Evolutionary conservation across 2,329 filamentous ascomycete species (phyloP).

Genomic region (Fusarium pilosicola): DNA sequence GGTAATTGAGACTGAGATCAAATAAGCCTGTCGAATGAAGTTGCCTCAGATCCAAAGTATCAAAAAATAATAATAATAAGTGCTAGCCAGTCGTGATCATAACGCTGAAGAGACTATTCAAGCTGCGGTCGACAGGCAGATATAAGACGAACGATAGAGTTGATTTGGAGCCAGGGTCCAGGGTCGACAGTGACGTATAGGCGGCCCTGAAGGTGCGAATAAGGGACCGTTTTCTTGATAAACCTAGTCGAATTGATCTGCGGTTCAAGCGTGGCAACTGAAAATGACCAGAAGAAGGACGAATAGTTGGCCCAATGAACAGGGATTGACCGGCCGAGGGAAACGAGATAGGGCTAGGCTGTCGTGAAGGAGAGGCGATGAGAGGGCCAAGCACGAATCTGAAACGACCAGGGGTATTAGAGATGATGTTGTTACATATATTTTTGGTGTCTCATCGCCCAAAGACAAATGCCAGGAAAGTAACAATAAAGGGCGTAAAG

Average conservation of each 20-base stretch:
- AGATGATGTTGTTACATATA: conserved; percentile 21
- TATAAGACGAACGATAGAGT: conserved; percentile 23
- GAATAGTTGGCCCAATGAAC: conserved; percentile 7
- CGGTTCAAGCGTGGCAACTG: conserved; percentile 10
- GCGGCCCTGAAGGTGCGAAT: conserved; percentile 15
- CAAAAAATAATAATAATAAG: not conserved
- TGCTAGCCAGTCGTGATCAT: conserved; percentile 24
- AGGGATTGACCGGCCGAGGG: conserved; percentile 20
- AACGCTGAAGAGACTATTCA: conserved; percentile 8
- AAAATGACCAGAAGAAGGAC: conserved; percentile 15
- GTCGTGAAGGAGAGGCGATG: conserved; percentile 9
- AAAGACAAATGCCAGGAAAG: conserved; percentile 11
- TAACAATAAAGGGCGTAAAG: not conserved
- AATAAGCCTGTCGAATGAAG: not conserved
- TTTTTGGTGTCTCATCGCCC: conserved; percentile 18
- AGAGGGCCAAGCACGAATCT: conserved; percentile 23
- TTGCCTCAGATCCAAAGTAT: conserved; percentile 3
- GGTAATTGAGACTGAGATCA: not conserved
- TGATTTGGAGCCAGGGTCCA: conserved; percentile 16
- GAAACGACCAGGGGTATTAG: conserved; percentile 25
- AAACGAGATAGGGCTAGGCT: conserved; percentile 28
- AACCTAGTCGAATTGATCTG: conserved; percentile 34
- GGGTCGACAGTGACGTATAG: conserved; percentile 31
- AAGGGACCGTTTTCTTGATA: conserved; percentile 17
- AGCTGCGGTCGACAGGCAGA: conserved; percentile 5